A percentile compares a stretch with the other conserved stretches of the same genome.
These are phyloP conservation scores for Rubroshorea leprosula DNA, from an alignment of 345 rosid genomes.

Conservation along the genomic window DNA sequence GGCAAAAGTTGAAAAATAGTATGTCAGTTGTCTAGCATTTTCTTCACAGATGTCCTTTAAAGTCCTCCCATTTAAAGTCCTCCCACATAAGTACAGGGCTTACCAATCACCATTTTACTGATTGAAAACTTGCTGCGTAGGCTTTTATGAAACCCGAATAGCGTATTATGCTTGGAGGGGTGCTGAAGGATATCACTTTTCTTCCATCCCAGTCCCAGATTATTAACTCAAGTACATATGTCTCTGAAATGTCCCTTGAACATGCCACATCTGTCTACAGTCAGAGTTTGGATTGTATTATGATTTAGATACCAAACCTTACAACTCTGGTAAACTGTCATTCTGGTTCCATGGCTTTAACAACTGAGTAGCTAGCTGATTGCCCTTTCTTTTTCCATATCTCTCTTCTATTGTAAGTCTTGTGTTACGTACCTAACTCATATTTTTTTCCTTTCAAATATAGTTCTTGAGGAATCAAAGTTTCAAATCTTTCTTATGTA, in stretches of 20 bases:
- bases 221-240: constrained; percentile 27
- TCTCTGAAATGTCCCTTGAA: background rate
- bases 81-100: too few species aligned
- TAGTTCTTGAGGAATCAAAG: background rate
- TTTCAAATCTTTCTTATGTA: too few species aligned
- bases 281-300: background rate
- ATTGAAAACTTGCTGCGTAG: constrained; percentile 25
- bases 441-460: background rate
- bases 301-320: too few species aligned
- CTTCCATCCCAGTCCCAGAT: constrained; percentile 71
- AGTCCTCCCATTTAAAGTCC: too few species aligned
- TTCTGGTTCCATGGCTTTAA: background rate
- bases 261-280: background rate
- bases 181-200: constrained; percentile 62
- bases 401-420: background rate
- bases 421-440: background rate
- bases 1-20: too few species aligned
- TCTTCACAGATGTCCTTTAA: too few species aligned
- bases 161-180: constrained; percentile 91
- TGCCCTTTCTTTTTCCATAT: too few species aligned
- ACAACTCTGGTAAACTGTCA: background rate
- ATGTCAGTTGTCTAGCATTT: too few species aligned
- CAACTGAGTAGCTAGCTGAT: background rate
- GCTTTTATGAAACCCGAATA: constrained; percentile 71
- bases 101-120: too few species aligned